Evolutionary conservation across 2,329 filamentous ascomycete genomes (phyloP).

Genomic region (Hymenoscyphus salicellus): DNA sequence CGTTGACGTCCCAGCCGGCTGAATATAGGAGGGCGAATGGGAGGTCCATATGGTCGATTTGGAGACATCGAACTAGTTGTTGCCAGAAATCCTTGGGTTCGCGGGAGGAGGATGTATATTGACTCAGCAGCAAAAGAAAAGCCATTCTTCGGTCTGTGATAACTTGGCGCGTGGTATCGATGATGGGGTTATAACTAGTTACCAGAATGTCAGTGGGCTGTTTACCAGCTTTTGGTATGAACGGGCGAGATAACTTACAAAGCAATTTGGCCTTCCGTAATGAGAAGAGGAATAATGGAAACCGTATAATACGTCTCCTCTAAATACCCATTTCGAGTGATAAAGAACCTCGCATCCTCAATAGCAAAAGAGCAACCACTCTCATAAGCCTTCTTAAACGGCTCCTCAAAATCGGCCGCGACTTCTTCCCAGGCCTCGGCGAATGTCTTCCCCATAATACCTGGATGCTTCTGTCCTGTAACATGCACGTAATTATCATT

Average conservation of each 20-base stretch:
- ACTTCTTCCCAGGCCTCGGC: slow-evolving; percentile 41
- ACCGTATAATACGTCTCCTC: slow-evolving; percentile 39
- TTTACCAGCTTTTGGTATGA: too few relatives aligned
- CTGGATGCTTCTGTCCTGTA: slow-evolving; percentile 37
- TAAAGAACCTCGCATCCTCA: slow-evolving; percentile 34
- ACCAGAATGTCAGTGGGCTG: background rate
- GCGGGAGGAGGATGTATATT: slow-evolving; percentile 31
- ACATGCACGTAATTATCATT: slow-evolving; percentile 38
- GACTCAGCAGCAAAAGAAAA: slow-evolving; percentile 40
- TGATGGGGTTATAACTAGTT: slow-evolving; percentile 25
- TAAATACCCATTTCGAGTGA: slow-evolving; percentile 37
- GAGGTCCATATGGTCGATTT: slow-evolving; percentile 32
- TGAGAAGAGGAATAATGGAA: slow-evolving; percentile 25
- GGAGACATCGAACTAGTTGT: slow-evolving; percentile 28
- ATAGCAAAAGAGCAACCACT: slow-evolving; percentile 28
- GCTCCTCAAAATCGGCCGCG: slow-evolving; percentile 32
- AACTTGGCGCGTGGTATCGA: slow-evolving; percentile 25
- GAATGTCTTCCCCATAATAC: slow-evolving; percentile 39
- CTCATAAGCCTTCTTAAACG: slow-evolving; percentile 32
- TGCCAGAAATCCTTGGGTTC: slow-evolving; percentile 38
- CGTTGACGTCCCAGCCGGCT: slow-evolving; percentile 28
- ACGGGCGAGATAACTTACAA: slow-evolving; percentile 26
- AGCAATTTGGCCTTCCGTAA: slow-evolving; percentile 17
- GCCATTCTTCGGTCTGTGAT: slow-evolving; percentile 37
- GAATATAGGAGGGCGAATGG: slow-evolving; percentile 38